These are phyloP conservation scores for Ehretia macrophylla DNA, from an alignment of 257 asterid genomes.

Conservation along the genomic window DNA sequence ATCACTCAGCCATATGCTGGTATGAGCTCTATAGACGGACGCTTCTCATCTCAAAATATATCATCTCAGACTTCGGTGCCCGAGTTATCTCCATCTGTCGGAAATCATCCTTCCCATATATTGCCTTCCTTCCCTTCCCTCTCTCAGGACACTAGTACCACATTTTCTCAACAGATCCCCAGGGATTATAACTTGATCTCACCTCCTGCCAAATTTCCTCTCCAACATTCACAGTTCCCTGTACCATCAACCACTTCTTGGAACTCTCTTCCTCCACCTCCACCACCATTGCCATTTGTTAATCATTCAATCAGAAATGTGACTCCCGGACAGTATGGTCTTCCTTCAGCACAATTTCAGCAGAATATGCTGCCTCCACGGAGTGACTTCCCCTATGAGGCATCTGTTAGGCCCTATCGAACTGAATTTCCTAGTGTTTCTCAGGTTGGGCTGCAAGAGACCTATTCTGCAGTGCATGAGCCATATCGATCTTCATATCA, in stretches of 20 bases:
- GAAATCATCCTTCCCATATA: conserved; percentile 26
- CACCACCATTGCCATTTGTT: conserved; percentile 24
- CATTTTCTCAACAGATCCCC: conserved; percentile 33
- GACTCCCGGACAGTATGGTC: conserved; percentile 25
- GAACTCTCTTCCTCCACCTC: conserved; percentile 55
- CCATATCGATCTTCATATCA: conserved; percentile 30
- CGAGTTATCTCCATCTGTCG: conserved; percentile 29
- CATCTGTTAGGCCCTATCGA: conserved; percentile 35
- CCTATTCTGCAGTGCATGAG: conserved; percentile 29
- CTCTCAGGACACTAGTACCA: conserved; percentile 30
- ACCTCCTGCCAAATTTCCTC: conserved; percentile 18
- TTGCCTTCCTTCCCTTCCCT: conserved; percentile 32
- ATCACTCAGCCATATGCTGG: conserved; percentile 9
- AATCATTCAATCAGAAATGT: conserved; percentile 16
- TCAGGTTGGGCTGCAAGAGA: conserved; percentile 41
- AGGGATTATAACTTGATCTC: conserved; percentile 33
- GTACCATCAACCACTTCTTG: conserved; percentile 39
- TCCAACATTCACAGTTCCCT: conserved; percentile 37
- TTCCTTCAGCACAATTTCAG: conserved; percentile 39
- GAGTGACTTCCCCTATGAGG: conserved; percentile 35
- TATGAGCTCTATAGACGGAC: conserved; percentile 23
- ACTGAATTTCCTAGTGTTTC: conserved; percentile 35
- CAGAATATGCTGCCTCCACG: conserved; percentile 36
- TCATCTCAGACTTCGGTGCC: conserved; percentile 27
- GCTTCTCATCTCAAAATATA: conserved; percentile 23